Evolutionary conservation across 768 basidiomycete genomes (phyloP), one percentile per base, ranked within the genome.

Genomic region (Serpula lacrymans): DNA sequence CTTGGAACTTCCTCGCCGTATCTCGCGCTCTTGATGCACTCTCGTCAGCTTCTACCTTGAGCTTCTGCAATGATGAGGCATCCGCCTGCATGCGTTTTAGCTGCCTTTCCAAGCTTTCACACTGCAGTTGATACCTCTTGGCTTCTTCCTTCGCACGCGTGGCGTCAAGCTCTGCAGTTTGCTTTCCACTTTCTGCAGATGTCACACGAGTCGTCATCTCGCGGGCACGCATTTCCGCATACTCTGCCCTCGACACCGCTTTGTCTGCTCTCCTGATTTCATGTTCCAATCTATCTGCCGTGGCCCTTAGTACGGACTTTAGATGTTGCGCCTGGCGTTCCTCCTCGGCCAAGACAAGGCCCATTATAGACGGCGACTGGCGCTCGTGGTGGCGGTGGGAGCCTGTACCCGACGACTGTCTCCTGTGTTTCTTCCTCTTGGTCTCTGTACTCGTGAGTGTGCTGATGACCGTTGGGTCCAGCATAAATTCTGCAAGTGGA

Each of bases 251-350:
- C 28, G 63, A 47, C 25, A 69, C 69, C 0, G 74, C 74, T 26
- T 72, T 67, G 32, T 75, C 73, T n/a, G 72, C 77, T 34, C 76
- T 64, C 20, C 70, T 69, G 39, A 69, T 73, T 62, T 82, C 80
- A 34, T 69, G 62, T 51, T 82, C 75, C 27, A 85, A 64, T 34
- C 71, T 68, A 38, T 78, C 76, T 14, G 70, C 69, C 4, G 80
- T 70, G 33, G 58, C 60, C 38, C 71, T 67, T 17, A 83, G 68
- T 18, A 77, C 52, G 21, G 68, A 64, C 54, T 79, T 81, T 45
- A 81, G 67, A 41, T 72, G 69, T 41, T 68, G 67, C n/a, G 68
- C 66, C 49, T 79, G 76, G 39, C 71, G 69, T 54, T 82, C 78
- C 55, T 81, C 78, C 43, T 81, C 55, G 47, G 73, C 68, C 20